Conservation (phyloP, 345 rosid genomes). For the Orychophragmus violaceus region DNA sequence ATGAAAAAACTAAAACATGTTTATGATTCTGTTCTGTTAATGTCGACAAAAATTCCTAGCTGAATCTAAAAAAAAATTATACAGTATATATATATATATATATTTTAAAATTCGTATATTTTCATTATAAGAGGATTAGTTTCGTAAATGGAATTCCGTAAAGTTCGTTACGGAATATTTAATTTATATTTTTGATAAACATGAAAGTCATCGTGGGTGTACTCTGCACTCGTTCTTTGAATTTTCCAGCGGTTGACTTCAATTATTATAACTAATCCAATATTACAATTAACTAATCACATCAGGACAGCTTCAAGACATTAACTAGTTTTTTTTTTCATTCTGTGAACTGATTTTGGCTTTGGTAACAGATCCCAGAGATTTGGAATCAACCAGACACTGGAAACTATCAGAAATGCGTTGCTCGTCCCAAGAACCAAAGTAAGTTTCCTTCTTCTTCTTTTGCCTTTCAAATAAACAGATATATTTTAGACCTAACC, state of each 20-base stretch:
- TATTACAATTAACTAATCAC: neutral
- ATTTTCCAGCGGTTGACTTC: constrained; percentile 24
- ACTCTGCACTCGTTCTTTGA: neutral
- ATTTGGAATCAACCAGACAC: constrained; percentile 50
- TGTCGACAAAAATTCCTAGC: constrained; percentile 9
- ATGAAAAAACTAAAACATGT: neutral
- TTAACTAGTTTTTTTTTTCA: no score
- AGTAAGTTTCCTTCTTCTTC: constrained; percentile 27
- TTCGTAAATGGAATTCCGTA: neutral
- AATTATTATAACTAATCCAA: constrained; percentile 2
- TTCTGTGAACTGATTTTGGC: neutral
- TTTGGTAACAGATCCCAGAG: constrained; percentile 33
- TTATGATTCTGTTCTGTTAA: neutral
- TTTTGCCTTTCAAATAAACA: neutral
- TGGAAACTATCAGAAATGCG: constrained; percentile 41
- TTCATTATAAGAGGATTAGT: constrained; percentile 9
- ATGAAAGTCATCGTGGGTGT: constrained; percentile 17
- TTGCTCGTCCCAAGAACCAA: constrained; percentile 35
- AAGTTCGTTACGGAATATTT: neutral
- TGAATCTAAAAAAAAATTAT: no score
- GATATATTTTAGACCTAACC: neutral
- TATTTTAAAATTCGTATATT: no score
- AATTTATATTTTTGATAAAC: neutral
- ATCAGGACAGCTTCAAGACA: neutral
- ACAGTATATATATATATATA: no score